Percentiles rank a stretch among this genome's conserved stretches.
Evolutionary conservation across 163 green algal genomes (phyloP).

Genomic region (Prototheca cutis): DNA sequence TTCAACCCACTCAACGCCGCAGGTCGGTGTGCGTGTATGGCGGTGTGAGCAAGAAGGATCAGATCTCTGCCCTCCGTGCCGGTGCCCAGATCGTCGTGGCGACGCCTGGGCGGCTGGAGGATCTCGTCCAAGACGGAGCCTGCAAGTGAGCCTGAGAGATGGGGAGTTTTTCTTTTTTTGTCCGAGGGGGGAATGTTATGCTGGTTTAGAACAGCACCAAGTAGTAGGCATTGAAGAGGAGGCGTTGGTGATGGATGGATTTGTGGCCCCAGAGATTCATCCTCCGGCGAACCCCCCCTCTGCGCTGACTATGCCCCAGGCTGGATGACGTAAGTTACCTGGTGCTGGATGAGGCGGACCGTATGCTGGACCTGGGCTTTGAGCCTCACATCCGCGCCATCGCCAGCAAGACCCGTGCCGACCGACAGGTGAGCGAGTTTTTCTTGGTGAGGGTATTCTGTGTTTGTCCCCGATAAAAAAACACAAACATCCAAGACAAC

Average conservation of each 20-base stretch:
- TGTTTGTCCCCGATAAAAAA: background rate
- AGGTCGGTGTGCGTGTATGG: conserved; percentile 76
- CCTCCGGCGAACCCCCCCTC: too few species aligned
- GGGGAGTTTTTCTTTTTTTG: too few species aligned
- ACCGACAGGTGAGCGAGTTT: conserved; percentile 62
- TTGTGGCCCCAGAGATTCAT: too few species aligned
- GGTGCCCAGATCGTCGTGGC: conserved; percentile 57
- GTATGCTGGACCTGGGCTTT: conserved; percentile 96
- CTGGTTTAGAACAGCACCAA: too few species aligned
- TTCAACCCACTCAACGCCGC: too few species aligned
- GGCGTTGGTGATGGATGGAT: too few species aligned
- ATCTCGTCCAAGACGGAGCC: conserved; percentile 75
- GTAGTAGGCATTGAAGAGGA: too few species aligned
- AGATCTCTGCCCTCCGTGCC: conserved; percentile 50
- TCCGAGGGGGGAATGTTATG: too few species aligned
- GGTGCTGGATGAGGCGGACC: conserved; percentile 92
- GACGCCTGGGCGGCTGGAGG: conserved; percentile 88
- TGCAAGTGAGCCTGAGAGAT: conserved; percentile 47
- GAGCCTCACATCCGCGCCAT: conserved; percentile 78
- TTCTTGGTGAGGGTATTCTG: too few species aligned
- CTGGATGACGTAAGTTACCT: conserved; percentile 65
- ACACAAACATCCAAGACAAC: too few species aligned
- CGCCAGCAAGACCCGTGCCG: conserved; percentile 45
- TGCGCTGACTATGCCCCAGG: too few species aligned
- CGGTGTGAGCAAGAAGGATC: conserved; percentile 74